These are phyloP conservation scores for Oropetium thomaeum DNA, from an alignment of 176 grass and related monocot genomes.

Conservation along the genomic window DNA sequence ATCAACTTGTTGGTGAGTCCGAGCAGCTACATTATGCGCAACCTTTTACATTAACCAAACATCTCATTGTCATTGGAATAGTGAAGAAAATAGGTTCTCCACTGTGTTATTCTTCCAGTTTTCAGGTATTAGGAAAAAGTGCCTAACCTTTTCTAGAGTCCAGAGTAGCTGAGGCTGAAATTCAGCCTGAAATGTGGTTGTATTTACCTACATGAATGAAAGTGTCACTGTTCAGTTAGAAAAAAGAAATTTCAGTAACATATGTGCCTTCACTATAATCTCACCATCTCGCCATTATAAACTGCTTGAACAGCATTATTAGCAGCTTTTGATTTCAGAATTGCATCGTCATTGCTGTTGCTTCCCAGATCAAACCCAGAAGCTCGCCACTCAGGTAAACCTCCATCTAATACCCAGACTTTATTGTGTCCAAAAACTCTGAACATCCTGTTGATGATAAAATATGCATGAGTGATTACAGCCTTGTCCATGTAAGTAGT, in stretches of 20 bases:
- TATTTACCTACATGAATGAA: slow-evolving; percentile 38
- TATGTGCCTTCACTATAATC: not conserved
- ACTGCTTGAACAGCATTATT: slow-evolving; percentile 47
- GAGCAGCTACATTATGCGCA: slow-evolving; percentile 51
- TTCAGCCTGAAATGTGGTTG: slow-evolving; percentile 67
- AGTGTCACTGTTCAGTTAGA: not conserved
- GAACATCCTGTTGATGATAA: slow-evolving; percentile 65
- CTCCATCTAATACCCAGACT: slow-evolving; percentile 91
- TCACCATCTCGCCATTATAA: slow-evolving; percentile 66
- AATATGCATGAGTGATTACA: not conserved
- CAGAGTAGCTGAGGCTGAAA: slow-evolving; percentile 76
- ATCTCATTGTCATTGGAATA: slow-evolving; percentile 3
- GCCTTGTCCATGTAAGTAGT: not conserved
- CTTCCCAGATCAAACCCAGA: slow-evolving; percentile 65
- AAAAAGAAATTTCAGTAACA: slow-evolving; percentile 9
- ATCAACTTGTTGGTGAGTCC: slow-evolving; percentile 66
- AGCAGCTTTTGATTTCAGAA: slow-evolving; percentile 53
- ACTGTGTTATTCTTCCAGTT: not conserved
- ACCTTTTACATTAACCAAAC: slow-evolving; percentile 52
- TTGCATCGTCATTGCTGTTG: slow-evolving; percentile 33
- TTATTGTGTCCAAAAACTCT: slow-evolving; percentile 80
- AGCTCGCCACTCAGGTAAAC: slow-evolving; percentile 77
- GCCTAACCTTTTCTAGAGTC: slow-evolving; percentile 62
- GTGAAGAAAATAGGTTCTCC: not conserved
- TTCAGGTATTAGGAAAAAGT: slow-evolving; percentile 16